Evolutionary conservation across 169 alveolate species (phyloP).

Genomic region (Cyclospora cayetanensis): DNA sequence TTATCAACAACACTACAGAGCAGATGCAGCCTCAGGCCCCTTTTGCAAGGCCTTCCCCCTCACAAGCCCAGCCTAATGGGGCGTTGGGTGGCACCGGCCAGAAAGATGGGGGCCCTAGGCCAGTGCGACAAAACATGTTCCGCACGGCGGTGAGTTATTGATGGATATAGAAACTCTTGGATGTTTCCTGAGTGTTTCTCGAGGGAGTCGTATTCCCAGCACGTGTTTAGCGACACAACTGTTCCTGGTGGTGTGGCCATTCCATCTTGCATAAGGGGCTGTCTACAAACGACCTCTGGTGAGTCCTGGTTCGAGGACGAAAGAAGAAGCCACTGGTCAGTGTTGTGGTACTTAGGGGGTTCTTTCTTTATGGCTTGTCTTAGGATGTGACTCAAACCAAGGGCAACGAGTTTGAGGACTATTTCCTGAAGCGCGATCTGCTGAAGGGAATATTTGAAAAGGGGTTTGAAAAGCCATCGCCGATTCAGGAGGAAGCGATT

Average conservation of each 20-base stretch:
- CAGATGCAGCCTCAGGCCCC: constrained; percentile 61
- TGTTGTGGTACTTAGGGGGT: no score
- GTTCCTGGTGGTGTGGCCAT: no score
- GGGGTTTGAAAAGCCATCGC: constrained; percentile 99
- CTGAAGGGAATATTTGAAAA: constrained; percentile 98
- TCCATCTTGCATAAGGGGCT: no score
- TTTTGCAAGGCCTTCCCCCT: background rate
- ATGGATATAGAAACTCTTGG: no score
- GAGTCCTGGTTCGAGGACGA: no score
- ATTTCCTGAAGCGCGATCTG: constrained; percentile 93
- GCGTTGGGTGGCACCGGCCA: constrained; percentile 33
- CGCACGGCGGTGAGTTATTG: constrained; percentile 68
- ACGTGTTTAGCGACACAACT: no score
- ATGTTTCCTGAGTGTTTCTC: no score
- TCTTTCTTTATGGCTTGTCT: background rate
- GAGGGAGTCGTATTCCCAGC: no score
- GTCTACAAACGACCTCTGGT: no score
- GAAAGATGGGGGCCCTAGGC: constrained; percentile 58
- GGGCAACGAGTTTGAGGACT: constrained; percentile 99
- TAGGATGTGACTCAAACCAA: constrained; percentile 97
- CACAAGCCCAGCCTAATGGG: constrained; percentile 37
- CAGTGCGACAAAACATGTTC: constrained; percentile 61
- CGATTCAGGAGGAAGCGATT: constrained; percentile 98
- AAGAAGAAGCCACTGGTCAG: no score
- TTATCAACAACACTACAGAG: constrained; percentile 22